Conservation (phyloP, 352 stramenopile species). For the Globisporangium irregulare region DNA sequence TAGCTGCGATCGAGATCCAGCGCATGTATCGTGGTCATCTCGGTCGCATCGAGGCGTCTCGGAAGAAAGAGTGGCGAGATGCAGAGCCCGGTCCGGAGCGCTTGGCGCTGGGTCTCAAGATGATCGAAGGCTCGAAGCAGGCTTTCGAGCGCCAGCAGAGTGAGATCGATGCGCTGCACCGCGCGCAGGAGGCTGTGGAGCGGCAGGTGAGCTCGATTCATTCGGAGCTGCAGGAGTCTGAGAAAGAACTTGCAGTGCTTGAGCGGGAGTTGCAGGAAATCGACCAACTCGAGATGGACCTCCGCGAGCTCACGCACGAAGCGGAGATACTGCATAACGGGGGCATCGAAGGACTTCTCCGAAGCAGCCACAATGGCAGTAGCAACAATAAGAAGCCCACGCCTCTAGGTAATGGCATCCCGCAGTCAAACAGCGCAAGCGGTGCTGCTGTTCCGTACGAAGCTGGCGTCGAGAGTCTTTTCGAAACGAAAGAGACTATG, state of each 20-base stretch:
- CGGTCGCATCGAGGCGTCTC: slow-evolving; percentile 55
- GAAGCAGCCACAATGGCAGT: slow-evolving; percentile 18
- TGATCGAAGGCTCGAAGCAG: slow-evolving; percentile 93
- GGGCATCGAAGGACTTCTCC: slow-evolving; percentile 53
- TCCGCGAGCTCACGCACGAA: slow-evolving; percentile 91
- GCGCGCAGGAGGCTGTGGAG: slow-evolving; percentile 88
- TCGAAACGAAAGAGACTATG: slow-evolving; percentile 46
- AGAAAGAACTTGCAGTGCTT: slow-evolving; percentile 88
- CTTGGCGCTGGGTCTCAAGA: slow-evolving; percentile 83
- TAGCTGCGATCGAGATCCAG: slow-evolving; percentile 90
- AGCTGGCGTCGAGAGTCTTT: slow-evolving; percentile 37
- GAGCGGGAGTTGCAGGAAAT: slow-evolving; percentile 92
- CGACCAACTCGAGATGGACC: slow-evolving; percentile 88
- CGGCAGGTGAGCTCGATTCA: slow-evolving; percentile 88
- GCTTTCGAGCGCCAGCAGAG: slow-evolving; percentile 91
- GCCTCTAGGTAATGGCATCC: slow-evolving; percentile 53
- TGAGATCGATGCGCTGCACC: slow-evolving; percentile 91
- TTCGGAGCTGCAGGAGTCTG: slow-evolving; percentile 85
- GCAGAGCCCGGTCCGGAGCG: slow-evolving; percentile 86
- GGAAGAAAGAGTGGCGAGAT: slow-evolving; percentile 85
- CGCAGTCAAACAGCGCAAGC: slow-evolving; percentile 17
- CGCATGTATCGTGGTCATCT: slow-evolving; percentile 86
- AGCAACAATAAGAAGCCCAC: slow-evolving; percentile 21
- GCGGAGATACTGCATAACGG: slow-evolving; percentile 76
- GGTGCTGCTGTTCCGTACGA: slow-evolving; percentile 35